Base-by-base conservation (phyloP, 2,329 filamentous ascomycete genomes). In the Hypoxylon sp. region DNA sequence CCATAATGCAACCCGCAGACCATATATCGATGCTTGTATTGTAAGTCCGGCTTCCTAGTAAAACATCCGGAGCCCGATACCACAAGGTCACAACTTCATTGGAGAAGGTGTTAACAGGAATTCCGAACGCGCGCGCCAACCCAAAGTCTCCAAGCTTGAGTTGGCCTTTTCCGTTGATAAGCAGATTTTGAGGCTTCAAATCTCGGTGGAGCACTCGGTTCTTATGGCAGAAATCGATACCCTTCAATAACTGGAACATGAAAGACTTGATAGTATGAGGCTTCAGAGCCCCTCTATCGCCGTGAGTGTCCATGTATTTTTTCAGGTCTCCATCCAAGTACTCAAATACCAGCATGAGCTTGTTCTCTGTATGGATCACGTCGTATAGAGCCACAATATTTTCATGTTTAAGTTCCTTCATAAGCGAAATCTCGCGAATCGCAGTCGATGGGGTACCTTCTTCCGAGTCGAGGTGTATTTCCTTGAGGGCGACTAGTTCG, bases 21-120 rank as follows among this genome's bases (percentile, higher is more conserved):
- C 96, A 99, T 79, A 99, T 98, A 78, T 99, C 96, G 80, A 99
- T 98, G 82, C 94, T 97, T n/a, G 96, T 99, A 82, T 97, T 99
- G 84, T 99, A 99, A 22, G 96, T 98, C 72, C 96, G 87, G 76
- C 92, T 96, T 57, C 96, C 96, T 50, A 99, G 88, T 56, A 99
- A 87, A 51, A 99, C 96, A 76, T 99, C 96, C 0, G 96, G 96
- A 0, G 96, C 96, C 47, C 96, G 92, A 80, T 99, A 99, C 95
- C 95, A 98, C 17, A 98, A 86, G 0, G 96, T 98, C 47, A 98
- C 95, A 64, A 98, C 95, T 81, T 98, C 95, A 80, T 98, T 98
- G 57, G 93, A 97, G 82, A 98, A 98, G 17, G 95, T 98, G 79
- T 98, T 98, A 76, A 98, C 95, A 0, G 95, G 95, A 68, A 98